Percentiles rank a stretch among this genome's conserved stretches.
Conservation (phyloP, 768 basidiomycete genomes). For the Phaeotremella fagi region DNA sequence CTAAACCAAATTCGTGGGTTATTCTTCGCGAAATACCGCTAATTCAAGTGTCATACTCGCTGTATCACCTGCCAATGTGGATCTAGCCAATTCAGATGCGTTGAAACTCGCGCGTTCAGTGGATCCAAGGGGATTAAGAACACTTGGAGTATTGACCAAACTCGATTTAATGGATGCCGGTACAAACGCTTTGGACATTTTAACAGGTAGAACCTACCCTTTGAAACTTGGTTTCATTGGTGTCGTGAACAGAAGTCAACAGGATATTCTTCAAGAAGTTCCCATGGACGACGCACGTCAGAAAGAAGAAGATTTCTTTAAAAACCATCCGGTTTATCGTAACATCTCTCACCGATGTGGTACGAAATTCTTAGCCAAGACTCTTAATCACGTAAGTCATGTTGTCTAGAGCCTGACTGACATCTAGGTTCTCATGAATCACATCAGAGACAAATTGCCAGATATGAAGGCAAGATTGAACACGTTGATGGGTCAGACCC, state of each 20-base stretch:
- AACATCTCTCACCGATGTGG: constrained; percentile 97
- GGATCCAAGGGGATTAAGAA: constrained; percentile 91
- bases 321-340: constrained; percentile 79
- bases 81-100: constrained; percentile 96
- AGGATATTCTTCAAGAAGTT: constrained; percentile 87
- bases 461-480: constrained; percentile 99
- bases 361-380: constrained; percentile 89
- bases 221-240: constrained; percentile 98
- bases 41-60: constrained; percentile 79
- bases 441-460: constrained; percentile 96
- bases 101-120: constrained; percentile 93
- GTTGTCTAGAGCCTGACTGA: constrained; percentile 6
- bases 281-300: constrained; percentile 77
- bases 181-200: constrained; percentile 91
- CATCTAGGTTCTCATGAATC: constrained; percentile 80
- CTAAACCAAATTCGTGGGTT: constrained; percentile 86
- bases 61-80: constrained; percentile 95
- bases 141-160: constrained; percentile 94
- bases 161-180: constrained; percentile 99
- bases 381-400: constrained; percentile 74
- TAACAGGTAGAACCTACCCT: constrained; percentile 95
- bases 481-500: constrained; percentile 97
- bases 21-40: not conserved
- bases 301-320: constrained; percentile 86
- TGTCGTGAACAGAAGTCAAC: constrained; percentile 94